phyloP scores from a whole-genome alignment of 345 rosid genomes.

The Sonneratia caseolaris region DNA sequence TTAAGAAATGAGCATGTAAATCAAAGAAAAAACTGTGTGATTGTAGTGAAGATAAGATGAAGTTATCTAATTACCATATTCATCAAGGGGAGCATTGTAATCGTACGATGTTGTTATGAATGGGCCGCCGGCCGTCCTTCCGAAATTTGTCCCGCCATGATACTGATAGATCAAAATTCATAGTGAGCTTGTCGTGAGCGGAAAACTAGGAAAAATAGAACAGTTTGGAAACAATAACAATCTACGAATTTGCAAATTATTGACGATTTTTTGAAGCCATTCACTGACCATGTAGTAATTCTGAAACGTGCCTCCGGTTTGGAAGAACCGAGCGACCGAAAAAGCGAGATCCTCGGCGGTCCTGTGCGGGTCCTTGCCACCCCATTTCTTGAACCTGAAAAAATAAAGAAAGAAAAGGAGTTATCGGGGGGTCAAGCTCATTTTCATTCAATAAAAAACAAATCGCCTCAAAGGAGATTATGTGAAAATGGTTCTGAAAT shows the following conservation, averaged over 20 bases:
- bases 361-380: conserved; percentile 23
- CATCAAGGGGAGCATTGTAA: conserved; percentile 37
- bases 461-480: not conserved
- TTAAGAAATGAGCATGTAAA: too few relatives aligned
- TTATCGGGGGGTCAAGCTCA: not conserved
- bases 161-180: conserved; percentile 12
- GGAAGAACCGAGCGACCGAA: conserved; percentile 30
- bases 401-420: not conserved
- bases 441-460: too few relatives aligned
- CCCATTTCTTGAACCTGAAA: conserved; percentile 29
- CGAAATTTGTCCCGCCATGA: conserved; percentile 44
- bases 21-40: too few relatives aligned
- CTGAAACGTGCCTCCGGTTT: conserved; percentile 24
- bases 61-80: conserved; percentile 25
- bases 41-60: not conserved
- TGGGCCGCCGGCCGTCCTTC: conserved; percentile 36
- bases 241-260: too few relatives aligned
- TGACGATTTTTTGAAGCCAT: too few relatives aligned
- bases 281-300: conserved; percentile 35
- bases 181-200: not conserved
- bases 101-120: conserved; percentile 27
- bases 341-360: conserved; percentile 39
- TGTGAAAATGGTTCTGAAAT: not conserved
- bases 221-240: not conserved
- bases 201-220: not conserved